Evolutionary conservation across 331 rosid genomes (phyloP), one percentile per base, ranked within the genome.

Genomic region (Phaseolus coccineus): DNA sequence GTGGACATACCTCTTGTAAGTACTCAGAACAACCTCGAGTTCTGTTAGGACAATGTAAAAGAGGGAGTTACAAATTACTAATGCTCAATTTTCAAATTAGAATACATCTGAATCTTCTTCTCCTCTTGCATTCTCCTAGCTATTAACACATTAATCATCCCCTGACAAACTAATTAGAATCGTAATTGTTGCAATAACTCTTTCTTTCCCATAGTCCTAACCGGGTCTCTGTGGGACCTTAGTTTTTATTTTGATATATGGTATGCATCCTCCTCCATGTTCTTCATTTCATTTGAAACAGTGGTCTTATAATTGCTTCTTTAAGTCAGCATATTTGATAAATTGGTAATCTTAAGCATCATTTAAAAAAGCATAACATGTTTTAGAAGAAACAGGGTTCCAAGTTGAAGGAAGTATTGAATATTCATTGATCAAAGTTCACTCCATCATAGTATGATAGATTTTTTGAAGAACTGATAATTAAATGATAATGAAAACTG

Each of bases 1-100:
- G 97, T 53, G 97, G 97, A 48, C 97, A 93, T 83, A 89, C 97
- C 81, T 91, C 96, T 61, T 84, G 97, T 93, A 88, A 89, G 96
- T 78, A 80, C 42, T 46, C 51, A 47, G 44, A 44, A 82, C 35
- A 72, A 77, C 52, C 13, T 56, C 27, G 35, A 63, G 64, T 47
- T 75, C 39, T 30, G 37, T 37, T 46, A 11, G 51, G 51, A 46
- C 51, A 10, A 10, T 46, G 51, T 15, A 12, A 46, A 46, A 12
- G 51, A 46, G 51, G 5, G 16, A 46, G 51, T 46, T 12, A 46
- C 51, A 46, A 46, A 46, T 13, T 10, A 12, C 14, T 46, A 10
- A 44, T 10, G 50, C 14, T 44, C 15, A 44, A 44, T 44, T 10
- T 44, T 2, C 50, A 44, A 44, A 44, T 44, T 4, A 44, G 14